Evolutionary conservation across 306 rosid species (phyloP), one percentile per base, ranked within the genome.

Genomic region (Quercus ilex): DNA sequence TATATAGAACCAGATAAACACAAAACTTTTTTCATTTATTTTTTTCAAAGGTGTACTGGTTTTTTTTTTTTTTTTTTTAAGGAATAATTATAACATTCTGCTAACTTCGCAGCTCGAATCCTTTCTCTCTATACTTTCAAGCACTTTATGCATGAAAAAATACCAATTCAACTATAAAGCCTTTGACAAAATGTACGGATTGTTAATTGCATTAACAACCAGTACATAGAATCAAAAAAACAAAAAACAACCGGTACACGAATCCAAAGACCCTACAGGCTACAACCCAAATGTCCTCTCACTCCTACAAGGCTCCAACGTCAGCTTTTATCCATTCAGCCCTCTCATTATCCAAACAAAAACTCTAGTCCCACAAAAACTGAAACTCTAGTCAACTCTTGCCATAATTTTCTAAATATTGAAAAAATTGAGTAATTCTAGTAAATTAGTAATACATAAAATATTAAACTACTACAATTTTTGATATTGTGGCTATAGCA

Each of bases 301-400:
- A 20, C 25, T 73, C 87, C 82, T 20, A 78, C 91, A 69, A 23
- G 74, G 64, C 70, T 74, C 38, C 58, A 46, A 46, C 87, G 89
- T 89, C 92, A 78, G 84, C 80, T 59, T 85, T 82, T 89, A 86
- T 87, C 92, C 93, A 73, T 82, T 82, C 75, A 79, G 75, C 82
- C 11, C 69, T 43, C 70, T 62, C 82, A 35, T 85, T 87, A 78
- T 87, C 90, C 81, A 76, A 71, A 77, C 41, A 20, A 25, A 3
- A 74, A 20, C 7, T 17, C 8, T n/a, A 51, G 7, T 59, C 12
- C n/a, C n/a, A n/a, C n/a, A n/a, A n/a, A n/a, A n/a, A n/a, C n/a
- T n/a, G n/a, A 3, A 74, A 20, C 7, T 17, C 8, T n/a, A 51
- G 7, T 59, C 3, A 8, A 7, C 11, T 33, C 0, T 4, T 51